Conservation (phyloP, 495 filamentous ascomycete species). For the Antarctomyces pellizariae region DNA sequence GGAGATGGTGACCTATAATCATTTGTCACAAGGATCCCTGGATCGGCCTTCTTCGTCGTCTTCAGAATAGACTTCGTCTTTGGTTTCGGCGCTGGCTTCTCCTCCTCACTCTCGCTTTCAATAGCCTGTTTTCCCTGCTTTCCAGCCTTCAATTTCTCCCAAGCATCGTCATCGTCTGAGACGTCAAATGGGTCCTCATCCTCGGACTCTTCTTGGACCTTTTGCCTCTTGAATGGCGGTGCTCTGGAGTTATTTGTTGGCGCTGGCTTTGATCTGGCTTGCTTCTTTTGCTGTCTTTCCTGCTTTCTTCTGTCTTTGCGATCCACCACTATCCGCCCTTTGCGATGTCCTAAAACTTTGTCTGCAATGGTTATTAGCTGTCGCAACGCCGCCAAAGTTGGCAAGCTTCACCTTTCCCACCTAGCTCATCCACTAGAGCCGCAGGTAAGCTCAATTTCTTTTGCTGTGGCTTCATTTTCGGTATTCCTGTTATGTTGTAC, state of each 20-base stretch:
- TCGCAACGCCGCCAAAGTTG: too few species aligned
- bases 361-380: too few species aligned
- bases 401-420: conserved; percentile 20
- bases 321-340: conserved; percentile 8
- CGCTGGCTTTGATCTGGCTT: conserved; percentile 24
- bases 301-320: conserved; percentile 32
- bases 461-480: conserved; percentile 16
- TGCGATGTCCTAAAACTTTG: too few species aligned
- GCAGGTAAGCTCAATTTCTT: conserved; percentile 41
- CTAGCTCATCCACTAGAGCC: conserved; percentile 32
- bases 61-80: conserved; percentile 18
- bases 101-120: conserved; percentile 13
- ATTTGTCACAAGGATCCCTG: conserved; percentile 4
- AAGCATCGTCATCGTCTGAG: conserved; percentile 9
- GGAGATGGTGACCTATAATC: conserved; percentile 10
- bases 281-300: conserved; percentile 30
- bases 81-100: conserved; percentile 5
- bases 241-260: conserved; percentile 9
- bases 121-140: conserved; percentile 12
- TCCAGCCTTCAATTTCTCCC: conserved; percentile 12
- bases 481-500: conserved; percentile 2
- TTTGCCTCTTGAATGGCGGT: conserved; percentile 1
- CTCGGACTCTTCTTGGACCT: conserved; percentile 5
- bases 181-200: conserved; percentile 10
- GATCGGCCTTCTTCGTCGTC: conserved; percentile 11